phyloP scores from a whole-genome alignment of 352 stramenopile species.

The Phytophthora chlamydospora region DNA sequence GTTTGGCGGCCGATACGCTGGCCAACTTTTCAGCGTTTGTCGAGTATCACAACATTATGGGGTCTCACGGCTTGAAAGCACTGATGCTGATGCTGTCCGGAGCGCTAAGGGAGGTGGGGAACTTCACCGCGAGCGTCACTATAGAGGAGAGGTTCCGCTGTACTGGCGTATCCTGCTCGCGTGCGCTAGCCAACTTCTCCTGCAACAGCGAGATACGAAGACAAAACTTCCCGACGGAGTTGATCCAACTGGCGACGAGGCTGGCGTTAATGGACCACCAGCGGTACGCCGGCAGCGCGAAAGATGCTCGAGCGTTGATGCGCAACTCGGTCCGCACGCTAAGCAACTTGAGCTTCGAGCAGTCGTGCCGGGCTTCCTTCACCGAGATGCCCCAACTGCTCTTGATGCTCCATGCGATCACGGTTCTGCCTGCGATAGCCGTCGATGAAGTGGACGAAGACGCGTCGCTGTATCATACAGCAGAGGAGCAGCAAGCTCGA shows the following conservation, averaged over 20 bases:
- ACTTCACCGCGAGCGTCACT: slow-evolving; percentile 35
- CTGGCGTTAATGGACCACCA: slow-evolving; percentile 54
- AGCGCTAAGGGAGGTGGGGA: slow-evolving; percentile 56
- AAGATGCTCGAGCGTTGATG: slow-evolving; percentile 42
- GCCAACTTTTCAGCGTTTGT: slow-evolving; percentile 72
- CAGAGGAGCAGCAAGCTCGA: slow-evolving; percentile 4
- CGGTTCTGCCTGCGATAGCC: slow-evolving; percentile 22
- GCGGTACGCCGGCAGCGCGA: slow-evolving; percentile 23
- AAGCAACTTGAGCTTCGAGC: slow-evolving; percentile 69
- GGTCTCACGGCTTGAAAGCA: slow-evolving; percentile 54
- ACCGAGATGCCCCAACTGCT: slow-evolving; percentile 70
- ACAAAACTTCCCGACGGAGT: slow-evolving; percentile 54
- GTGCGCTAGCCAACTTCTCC: slow-evolving; percentile 73
- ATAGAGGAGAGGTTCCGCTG: slow-evolving; percentile 52
- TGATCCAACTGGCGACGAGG: slow-evolving; percentile 58
- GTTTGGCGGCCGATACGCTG: slow-evolving; percentile 61
- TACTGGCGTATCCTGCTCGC: slow-evolving; percentile 55
- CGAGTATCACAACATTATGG: slow-evolving; percentile 66
- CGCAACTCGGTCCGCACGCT: slow-evolving; percentile 67
- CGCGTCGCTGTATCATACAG: neutral
- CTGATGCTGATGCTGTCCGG: slow-evolving; percentile 53
- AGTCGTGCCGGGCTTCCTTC: slow-evolving; percentile 48
- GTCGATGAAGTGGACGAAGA: slow-evolving; percentile 8
- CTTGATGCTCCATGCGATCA: slow-evolving; percentile 49
- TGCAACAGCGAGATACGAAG: slow-evolving; percentile 62